Conservation (phyloP, 2,329 filamentous ascomycete genomes). For the Dactylonectria macrodidyma region DNA sequence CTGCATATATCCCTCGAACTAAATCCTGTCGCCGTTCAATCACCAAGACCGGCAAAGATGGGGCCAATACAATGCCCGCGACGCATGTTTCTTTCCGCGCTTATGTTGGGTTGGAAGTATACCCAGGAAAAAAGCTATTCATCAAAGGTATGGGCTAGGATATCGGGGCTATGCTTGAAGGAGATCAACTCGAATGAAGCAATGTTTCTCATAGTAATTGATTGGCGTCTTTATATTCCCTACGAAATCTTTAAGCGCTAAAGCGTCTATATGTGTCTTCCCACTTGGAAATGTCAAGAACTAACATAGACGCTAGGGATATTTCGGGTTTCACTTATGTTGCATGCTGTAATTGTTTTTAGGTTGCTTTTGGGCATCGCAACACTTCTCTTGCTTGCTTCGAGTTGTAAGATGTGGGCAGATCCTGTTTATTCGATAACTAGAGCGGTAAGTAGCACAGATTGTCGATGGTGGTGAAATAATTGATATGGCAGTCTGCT, state of each 20-base stretch:
- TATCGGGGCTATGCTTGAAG: slow-evolving; percentile 2
- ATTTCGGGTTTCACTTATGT: slow-evolving; percentile 3
- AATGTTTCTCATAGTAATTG: slow-evolving; percentile 6
- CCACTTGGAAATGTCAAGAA: neutral
- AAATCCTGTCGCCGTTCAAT: neutral
- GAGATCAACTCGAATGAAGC: slow-evolving; percentile 11
- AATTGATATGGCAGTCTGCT: too few species aligned
- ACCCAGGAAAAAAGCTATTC: slow-evolving; percentile 6
- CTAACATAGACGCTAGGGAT: neutral
- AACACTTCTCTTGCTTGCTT: too few species aligned
- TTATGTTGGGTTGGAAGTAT: slow-evolving; percentile 12
- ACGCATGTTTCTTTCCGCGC: slow-evolving; percentile 7
- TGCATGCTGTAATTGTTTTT: neutral
- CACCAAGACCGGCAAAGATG: neutral
- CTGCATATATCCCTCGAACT: neutral
- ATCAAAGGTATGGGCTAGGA: neutral
- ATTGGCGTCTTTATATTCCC: slow-evolving; percentile 10
- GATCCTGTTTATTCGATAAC: too few species aligned
- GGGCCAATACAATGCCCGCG: neutral
- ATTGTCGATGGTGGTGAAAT: too few species aligned
- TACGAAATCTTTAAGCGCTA: slow-evolving; percentile 3
- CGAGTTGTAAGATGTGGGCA: too few species aligned
- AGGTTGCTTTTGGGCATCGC: too few species aligned
- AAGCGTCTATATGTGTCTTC: slow-evolving; percentile 2
- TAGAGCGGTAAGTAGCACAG: too few species aligned